phyloP scores from a whole-genome alignment of 2,329 filamentous ascomycete species.

The Ophiostoma perfectum region DNA sequence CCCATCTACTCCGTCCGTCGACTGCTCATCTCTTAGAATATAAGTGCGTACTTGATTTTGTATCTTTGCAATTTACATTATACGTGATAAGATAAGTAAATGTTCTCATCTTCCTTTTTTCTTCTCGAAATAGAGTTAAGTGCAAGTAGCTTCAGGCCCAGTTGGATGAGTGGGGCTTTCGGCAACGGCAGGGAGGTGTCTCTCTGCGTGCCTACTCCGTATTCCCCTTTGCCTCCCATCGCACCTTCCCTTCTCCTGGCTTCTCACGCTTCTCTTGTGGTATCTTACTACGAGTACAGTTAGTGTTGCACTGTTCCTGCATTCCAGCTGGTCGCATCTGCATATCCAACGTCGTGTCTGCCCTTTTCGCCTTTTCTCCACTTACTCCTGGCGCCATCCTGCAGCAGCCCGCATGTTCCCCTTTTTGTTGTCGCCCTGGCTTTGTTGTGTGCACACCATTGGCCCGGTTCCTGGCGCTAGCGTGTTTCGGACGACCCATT shows the following conservation, averaged over 20 bases:
- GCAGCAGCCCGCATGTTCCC: slow-evolving; percentile 2
- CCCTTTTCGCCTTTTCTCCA: background rate
- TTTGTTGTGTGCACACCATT: slow-evolving; percentile 17
- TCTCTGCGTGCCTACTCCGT: background rate
- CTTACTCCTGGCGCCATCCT: slow-evolving; percentile 11
- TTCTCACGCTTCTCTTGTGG: background rate
- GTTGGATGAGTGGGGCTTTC: background rate
- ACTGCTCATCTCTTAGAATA: no score
- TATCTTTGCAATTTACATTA: background rate
- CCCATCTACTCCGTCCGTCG: no score
- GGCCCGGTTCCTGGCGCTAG: slow-evolving; percentile 24
- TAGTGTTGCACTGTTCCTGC: slow-evolving; percentile 6
- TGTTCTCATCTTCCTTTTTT: background rate
- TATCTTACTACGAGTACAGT: background rate
- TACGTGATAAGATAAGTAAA: background rate
- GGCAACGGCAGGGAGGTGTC: slow-evolving; percentile 1
- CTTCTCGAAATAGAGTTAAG: background rate
- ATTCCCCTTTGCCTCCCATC: background rate
- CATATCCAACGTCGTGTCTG: background rate
- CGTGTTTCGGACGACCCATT: background rate
- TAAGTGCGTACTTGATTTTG: background rate
- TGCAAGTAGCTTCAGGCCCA: slow-evolving; percentile 4
- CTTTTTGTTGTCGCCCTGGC: slow-evolving; percentile 8
- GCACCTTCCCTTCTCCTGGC: background rate
- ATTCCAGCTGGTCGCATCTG: background rate